Evolutionary conservation across 2,329 filamentous ascomycete genomes (phyloP).

Genomic region (Knoxdaviesia capensis): DNA sequence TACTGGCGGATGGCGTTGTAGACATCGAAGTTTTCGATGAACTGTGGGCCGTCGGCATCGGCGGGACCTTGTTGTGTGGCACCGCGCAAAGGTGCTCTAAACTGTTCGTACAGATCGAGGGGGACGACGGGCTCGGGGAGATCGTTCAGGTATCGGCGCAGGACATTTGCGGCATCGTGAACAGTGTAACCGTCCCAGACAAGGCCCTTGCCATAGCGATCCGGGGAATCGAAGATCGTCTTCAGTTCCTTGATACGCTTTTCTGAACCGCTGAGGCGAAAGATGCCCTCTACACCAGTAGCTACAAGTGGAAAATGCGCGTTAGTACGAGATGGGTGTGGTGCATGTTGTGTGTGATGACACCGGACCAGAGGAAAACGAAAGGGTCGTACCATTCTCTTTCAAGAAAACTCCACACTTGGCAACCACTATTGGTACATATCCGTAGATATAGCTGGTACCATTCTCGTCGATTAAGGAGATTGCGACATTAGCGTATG

Average conservation of each 20-base stretch:
- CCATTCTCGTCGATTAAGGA: conserved; percentile 84
- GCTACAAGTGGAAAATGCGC: conserved; percentile 31
- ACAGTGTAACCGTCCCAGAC: conserved; percentile 97
- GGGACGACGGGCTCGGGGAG: conserved; percentile 93
- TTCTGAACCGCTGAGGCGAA: conserved; percentile 85
- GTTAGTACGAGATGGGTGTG: conserved; percentile 7
- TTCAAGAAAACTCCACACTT: conserved; percentile 97
- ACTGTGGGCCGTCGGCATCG: conserved; percentile 47
- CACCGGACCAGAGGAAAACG: neutral
- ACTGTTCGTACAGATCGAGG: conserved; percentile 77
- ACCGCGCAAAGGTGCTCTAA: conserved; percentile 61
- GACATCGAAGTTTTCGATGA: conserved; percentile 42
- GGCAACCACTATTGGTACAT: conserved; percentile 93
- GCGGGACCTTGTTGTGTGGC: conserved; percentile 54
- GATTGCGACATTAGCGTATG: conserved; percentile 95
- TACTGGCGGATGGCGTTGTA: conserved; percentile 61
- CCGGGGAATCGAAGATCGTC: conserved; percentile 77
- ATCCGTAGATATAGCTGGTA: conserved; percentile 93
- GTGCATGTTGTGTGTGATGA: neutral
- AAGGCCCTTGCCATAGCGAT: conserved; percentile 87
- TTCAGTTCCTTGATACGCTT: conserved; percentile 97
- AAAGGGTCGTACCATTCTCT: conserved; percentile 60
- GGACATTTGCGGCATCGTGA: conserved; percentile 91
- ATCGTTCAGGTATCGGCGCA: conserved; percentile 88
- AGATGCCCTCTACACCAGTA: conserved; percentile 88